Evolutionary conservation across 306 rosid genomes (phyloP), one percentile per base, ranked within the genome.

Genomic region (Senna siamea): DNA sequence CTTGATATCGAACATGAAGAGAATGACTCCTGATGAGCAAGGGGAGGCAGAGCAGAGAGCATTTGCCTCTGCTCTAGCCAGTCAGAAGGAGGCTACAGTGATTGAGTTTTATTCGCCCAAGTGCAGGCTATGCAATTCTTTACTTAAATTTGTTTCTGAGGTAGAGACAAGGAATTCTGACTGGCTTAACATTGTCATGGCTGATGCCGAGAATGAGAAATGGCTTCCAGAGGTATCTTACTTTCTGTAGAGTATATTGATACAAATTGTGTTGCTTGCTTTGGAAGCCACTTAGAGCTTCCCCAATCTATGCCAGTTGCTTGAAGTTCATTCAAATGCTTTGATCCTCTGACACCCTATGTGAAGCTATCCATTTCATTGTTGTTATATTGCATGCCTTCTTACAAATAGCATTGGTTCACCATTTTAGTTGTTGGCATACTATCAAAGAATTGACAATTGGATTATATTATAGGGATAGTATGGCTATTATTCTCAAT

Each of bases 111-210:
- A 93, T 84, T 89, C 98, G 0, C 92, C 98, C 32, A 93, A 88
- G 74, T 93, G 98, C 72, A 78, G 83, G 80, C 90, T 91, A 1
- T 93, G 98, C 80, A 89, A 78, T 80, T 91, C 98, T 2, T 72
- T 93, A 51, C 79, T 88, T 1, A 73, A 63, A 35, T 87, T 81
- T 77, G 92, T 91, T 13, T 41, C 77, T 37, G 94, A 93, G 77
- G 75, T 86, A 28, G 96, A 91, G 74, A 47, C 81, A 53, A 79
- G 96, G 70, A 91, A 93, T 64, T 76, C 82, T 70, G 81, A 85
- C 7, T 88, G 98, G 98, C 90, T 91, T 62, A 87, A 68, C 81
- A 69, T 93, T 71, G 96, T 91, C 17, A 86, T 91, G 98, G 98
- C 92, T 9, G 97, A 93, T 75, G 96, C 97, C 19, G 98, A 93